Base-by-base conservation (phyloP, 1,284 basidiomycete species). In the Malassezia japonica region DNA sequence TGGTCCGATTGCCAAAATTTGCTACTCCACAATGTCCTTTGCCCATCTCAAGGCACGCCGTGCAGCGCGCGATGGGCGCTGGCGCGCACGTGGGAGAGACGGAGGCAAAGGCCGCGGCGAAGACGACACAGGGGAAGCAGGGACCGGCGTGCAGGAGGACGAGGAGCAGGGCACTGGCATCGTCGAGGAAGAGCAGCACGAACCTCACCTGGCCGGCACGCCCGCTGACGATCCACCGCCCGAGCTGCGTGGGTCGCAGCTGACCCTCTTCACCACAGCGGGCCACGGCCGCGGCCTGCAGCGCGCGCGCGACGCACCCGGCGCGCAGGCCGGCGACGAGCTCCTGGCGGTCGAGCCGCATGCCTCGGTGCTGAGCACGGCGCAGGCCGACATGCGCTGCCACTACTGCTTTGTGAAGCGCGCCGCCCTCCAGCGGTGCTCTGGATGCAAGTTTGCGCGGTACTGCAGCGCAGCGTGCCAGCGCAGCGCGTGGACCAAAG, bases 381-480 rank as follows among this genome's bases (percentile, higher is more conserved):
- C 34, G 8, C 41, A 48, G 20, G 40, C 28, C 6, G 3, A 13
- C 23, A 16, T 12, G 6, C 51, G 51, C 23, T 54, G 51, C 46
- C 41, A 54, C 37, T 48, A 32, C 45, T 54, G 51, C 33, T 39
- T 48, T 20, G 21, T 24, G 1, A 32, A 34, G 36, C 12, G 9
- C 1, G 18, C 12, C 7, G 15, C 10, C 7, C 43, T 43, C 16
- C 32, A 39, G 29, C 48, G 47, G 9, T 56, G 55, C 37, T 40
- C 55, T 7, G 31, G 21, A n/a, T 56, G 55, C 34, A 35, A 37
- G 12, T 48, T 44, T 33, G 44, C 47, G 21, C 55, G 44, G 9
- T 56, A 52, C 43, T 56, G 55, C 38, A 27, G 35, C 16, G 45
- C 24, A 6, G 35, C 35, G 12, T 56, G 55, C 39, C 48, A 56